phyloP scores from a whole-genome alignment of 345 rosid species.

The Theobroma cacao region DNA sequence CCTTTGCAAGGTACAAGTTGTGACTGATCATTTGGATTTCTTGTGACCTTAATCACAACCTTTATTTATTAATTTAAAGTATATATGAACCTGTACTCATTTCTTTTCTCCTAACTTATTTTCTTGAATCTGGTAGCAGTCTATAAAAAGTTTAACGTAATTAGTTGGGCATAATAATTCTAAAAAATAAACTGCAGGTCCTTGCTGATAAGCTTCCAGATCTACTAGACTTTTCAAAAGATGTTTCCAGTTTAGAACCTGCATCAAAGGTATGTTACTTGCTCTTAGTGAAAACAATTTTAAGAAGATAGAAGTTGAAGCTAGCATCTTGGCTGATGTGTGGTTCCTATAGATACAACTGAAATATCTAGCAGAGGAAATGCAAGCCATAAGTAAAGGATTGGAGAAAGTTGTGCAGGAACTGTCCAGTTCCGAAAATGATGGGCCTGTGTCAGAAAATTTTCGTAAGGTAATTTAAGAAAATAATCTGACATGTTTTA shows the following conservation, averaged over 20 bases:
- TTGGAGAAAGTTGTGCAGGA: slow-evolving; percentile 90
- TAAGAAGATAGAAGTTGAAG: neutral
- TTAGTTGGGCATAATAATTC: neutral
- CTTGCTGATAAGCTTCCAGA: slow-evolving; percentile 86
- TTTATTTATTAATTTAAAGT: neutral
- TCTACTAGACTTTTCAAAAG: slow-evolving; percentile 74
- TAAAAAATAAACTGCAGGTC: slow-evolving; percentile 50
- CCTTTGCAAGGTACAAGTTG: slow-evolving; percentile 78
- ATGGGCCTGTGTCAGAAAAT: slow-evolving; percentile 72
- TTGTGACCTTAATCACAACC: neutral
- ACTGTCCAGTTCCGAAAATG: slow-evolving; percentile 74
- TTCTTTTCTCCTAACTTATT: neutral
- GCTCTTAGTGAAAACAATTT: neutral
- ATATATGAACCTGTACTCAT: neutral
- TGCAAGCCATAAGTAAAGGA: slow-evolving; percentile 98
- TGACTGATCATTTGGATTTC: neutral
- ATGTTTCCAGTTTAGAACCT: slow-evolving; percentile 62
- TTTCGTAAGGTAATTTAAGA: slow-evolving; percentile 55
- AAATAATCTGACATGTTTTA: slow-evolving; percentile 2
- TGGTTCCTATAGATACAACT: slow-evolving; percentile 65
- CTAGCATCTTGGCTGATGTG: slow-evolving; percentile 16
- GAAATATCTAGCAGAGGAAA: slow-evolving; percentile 94
- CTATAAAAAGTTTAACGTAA: neutral
- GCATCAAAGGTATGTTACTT: slow-evolving; percentile 60
- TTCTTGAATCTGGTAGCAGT: neutral